phyloP scores from a whole-genome alignment of 192 early-diverging fungal genomes.

The Lobosporangium transversale region DNA sequence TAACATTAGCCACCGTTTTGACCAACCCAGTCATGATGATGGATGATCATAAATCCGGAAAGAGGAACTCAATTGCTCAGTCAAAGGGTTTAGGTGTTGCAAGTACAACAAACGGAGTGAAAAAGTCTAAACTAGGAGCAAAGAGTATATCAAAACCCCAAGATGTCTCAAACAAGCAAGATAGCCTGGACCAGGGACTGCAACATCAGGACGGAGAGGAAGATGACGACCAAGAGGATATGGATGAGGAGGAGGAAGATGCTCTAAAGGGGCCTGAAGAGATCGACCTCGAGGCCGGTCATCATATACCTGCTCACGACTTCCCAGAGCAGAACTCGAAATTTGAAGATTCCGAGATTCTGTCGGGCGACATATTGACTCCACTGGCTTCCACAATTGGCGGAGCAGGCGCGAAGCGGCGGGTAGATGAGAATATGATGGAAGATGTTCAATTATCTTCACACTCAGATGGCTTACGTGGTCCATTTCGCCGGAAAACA shows the following conservation, averaged over 20 bases:
- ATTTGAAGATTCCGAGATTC: conserved; percentile 17
- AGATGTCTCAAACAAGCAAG: neutral
- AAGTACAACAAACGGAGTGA: neutral
- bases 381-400: conserved; percentile 20
- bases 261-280: conserved; percentile 19
- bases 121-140: neutral
- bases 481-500: conserved; percentile 52
- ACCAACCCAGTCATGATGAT: conserved; percentile 53
- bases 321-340: conserved; percentile 11
- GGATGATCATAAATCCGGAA: conserved; percentile 53
- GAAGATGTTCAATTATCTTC: conserved; percentile 28
- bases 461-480: conserved; percentile 15
- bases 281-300: conserved; percentile 42
- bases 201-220: too few species aligned
- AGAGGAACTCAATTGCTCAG: conserved; percentile 9
- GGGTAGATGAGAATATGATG: conserved; percentile 29
- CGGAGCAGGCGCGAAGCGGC: conserved; percentile 32
- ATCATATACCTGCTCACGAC: conserved; percentile 13
- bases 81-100: neutral
- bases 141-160: neutral
- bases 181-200: neutral
- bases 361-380: conserved; percentile 27
- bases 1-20: conserved; percentile 29
- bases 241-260: conserved; percentile 32
- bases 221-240: conserved; percentile 22